Evolutionary conservation across 2,329 filamentous ascomycete species (phyloP), one percentile per base, ranked within the genome.

Genomic region (Diaporthe velutina): DNA sequence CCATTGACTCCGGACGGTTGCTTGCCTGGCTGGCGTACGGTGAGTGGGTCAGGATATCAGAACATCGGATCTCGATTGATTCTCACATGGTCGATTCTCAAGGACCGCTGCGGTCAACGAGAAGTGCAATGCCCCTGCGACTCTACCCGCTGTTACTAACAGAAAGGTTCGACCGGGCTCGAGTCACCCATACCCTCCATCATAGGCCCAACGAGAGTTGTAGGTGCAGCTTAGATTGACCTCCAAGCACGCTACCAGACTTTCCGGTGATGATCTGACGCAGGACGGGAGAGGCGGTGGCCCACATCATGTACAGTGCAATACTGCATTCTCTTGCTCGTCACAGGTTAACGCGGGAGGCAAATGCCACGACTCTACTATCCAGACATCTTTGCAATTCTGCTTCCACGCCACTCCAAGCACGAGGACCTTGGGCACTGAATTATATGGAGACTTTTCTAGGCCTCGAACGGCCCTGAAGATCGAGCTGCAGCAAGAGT

Each of bases 401-500:
- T 52, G 64, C 45, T 68, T 52, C 19, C n/a, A 54, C 64, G 48
- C 64, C 64, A 68, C 33, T 68, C 12, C n/a, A 40, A 19, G n/a
- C 50, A 64, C 70, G 70, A 72, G 48, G 17, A n/a, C 38, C 28
- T 64, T 58, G 35, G 70, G 57, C 57, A 54, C 38, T 30, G 35
- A 22, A 38, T 15, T 45, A 17, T 50, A 45, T 71, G 70, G 30
- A 55, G 48, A 54, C 45, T 13, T 64, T 10, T 10, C 48, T 45
- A 25, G 35, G 60, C 45, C 57, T 42, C 38, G 22, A 55, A 42
- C 35, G 48, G 70, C 50, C 70, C 40, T 33, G n/a, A 64, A 72
- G 48, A 61, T 72, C 57, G 57, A 54, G 48, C 45, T 64, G 70
- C 70, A 72, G 57, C 50, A 61, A 38, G 25, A 64, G 13, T 72